These are phyloP conservation scores for Maudiozyma barnettii DNA, from an alignment of 805 yeast species.

Conservation along the genomic window DNA sequence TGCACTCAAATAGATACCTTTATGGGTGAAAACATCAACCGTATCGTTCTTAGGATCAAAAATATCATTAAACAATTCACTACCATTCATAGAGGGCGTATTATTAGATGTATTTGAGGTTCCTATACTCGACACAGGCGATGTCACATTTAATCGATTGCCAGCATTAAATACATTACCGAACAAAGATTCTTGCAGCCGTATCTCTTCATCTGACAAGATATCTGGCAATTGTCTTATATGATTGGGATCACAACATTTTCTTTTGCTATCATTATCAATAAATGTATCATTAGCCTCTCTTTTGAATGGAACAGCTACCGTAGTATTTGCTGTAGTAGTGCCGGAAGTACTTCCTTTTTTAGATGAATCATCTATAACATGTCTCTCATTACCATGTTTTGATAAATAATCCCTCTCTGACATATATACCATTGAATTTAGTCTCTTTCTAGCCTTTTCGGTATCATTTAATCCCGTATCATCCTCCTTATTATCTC, in stretches of 20 bases:
- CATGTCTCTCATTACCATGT: slow-evolving; percentile 2
- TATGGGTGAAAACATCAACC: slow-evolving; percentile 27
- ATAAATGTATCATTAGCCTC: not conserved
- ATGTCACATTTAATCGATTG: not conserved
- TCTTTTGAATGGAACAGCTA: not conserved
- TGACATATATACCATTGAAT: slow-evolving; percentile 12
- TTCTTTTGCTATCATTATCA: not conserved
- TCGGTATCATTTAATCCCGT: not conserved
- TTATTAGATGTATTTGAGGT: not conserved
- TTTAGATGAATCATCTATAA: not conserved
- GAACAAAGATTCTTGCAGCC: not conserved
- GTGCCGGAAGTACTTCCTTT: too few relatives aligned
- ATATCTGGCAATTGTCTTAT: not conserved
- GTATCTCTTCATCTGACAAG: not conserved
- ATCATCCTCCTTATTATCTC: not conserved
- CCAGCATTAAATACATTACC: not conserved
- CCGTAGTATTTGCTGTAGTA: too few relatives aligned
- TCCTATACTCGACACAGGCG: not conserved
- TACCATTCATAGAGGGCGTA: not conserved
- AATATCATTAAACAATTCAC: slow-evolving; percentile 3
- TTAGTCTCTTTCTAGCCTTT: not conserved
- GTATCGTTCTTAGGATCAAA: slow-evolving; percentile 9
- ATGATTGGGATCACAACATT: slow-evolving; percentile 8
- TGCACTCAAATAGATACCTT: slow-evolving; percentile 26
- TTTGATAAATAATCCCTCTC: slow-evolving; percentile 22